phyloP scores from a whole-genome alignment of 306 rosid species.

The Pyrus bretschneideri region DNA sequence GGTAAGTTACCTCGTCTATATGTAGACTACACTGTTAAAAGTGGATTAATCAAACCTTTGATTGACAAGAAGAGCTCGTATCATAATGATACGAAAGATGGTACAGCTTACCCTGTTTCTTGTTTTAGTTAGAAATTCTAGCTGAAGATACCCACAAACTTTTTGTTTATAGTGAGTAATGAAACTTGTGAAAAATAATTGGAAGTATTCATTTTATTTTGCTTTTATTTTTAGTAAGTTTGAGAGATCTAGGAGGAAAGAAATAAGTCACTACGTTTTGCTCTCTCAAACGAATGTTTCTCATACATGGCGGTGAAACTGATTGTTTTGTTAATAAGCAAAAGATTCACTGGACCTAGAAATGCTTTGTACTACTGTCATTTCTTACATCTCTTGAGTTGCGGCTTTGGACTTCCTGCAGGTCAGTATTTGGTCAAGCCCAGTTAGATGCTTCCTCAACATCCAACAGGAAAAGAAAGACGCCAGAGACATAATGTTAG shows the following conservation, averaged over 20 bases:
- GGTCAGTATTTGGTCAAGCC: constrained; percentile 77
- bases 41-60: neutral
- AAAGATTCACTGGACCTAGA: neutral
- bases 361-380: neutral
- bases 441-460: constrained; percentile 39
- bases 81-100: neutral
- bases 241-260: neutral
- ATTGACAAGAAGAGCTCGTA: neutral
- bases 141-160: neutral
- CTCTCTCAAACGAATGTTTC: neutral
- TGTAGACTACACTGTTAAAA: neutral
- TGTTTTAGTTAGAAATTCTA: neutral
- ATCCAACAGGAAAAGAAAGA: constrained; percentile 53
- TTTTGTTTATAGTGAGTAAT: too few relatives aligned
- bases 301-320: neutral
- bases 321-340: neutral
- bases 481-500: constrained; percentile 32
- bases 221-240: neutral
- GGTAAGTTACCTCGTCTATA: constrained; percentile 44
- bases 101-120: too few relatives aligned
- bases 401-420: constrained; percentile 25
- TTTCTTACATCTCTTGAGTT: constrained; percentile 7
- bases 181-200: neutral
- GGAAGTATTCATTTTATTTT: neutral
- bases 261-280: neutral